Conservation (phyloP, 2,329 filamentous ascomycete genomes). For the Exophiala mesophila region DNA sequence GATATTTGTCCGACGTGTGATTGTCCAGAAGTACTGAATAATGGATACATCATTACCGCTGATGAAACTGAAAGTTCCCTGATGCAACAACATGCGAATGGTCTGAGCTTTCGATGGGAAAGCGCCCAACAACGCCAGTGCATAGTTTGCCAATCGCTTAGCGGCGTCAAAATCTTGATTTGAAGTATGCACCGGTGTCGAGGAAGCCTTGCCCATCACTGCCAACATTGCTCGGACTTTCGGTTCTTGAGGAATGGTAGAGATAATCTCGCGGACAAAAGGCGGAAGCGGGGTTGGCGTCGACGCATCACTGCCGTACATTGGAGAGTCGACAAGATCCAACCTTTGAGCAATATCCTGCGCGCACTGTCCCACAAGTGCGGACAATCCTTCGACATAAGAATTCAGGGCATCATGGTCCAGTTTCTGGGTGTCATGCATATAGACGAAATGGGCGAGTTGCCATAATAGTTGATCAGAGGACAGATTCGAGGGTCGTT, state of each 20-base stretch:
- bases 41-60: constrained; percentile 51
- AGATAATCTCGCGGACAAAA: constrained; percentile 63
- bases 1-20: constrained; percentile 52
- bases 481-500: constrained; percentile 35
- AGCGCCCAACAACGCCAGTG: constrained; percentile 75
- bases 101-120: constrained; percentile 80
- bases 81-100: constrained; percentile 89
- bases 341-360: constrained; percentile 49
- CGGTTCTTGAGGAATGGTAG: constrained; percentile 46
- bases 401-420: constrained; percentile 37
- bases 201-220: constrained; percentile 16
- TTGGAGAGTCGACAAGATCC: constrained; percentile 32
- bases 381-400: constrained; percentile 53
- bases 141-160: constrained; percentile 76
- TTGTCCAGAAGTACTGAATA: constrained; percentile 81
- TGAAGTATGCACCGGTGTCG: constrained; percentile 26
- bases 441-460: constrained; percentile 56
- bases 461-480: constrained; percentile 50
- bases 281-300: constrained; percentile 36
- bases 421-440: constrained; percentile 41
- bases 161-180: constrained; percentile 52
- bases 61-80: constrained; percentile 52
- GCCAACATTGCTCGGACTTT: constrained; percentile 17
- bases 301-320: constrained; percentile 21
- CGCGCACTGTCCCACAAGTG: constrained; percentile 53